Evolutionary conservation across 768 basidiomycete genomes (phyloP).

Genomic region (Suillus ampliporus): DNA sequence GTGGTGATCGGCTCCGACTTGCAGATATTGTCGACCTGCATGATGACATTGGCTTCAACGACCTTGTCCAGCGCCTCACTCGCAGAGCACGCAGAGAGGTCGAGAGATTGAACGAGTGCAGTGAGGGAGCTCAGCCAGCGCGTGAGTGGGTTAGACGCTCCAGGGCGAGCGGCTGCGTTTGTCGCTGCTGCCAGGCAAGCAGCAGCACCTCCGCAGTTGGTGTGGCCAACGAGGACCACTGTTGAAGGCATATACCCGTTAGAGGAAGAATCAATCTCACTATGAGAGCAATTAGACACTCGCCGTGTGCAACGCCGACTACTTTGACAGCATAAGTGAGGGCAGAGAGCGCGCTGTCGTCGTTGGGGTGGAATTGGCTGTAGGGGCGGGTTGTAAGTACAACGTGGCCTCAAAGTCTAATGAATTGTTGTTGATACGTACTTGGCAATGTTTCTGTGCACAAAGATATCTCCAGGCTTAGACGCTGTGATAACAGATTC

Average conservation of each 20-base stretch:
- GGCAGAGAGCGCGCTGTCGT: conserved; percentile 74
- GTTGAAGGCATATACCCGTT: conserved; percentile 8
- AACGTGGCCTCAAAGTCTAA: neutral
- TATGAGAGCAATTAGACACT: conserved; percentile 41
- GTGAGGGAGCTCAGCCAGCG: conserved; percentile 79
- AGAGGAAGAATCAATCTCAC: conserved; percentile 35
- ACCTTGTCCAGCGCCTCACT: conserved; percentile 49
- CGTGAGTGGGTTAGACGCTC: conserved; percentile 52
- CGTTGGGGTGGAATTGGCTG: conserved; percentile 77
- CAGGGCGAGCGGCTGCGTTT: conserved; percentile 30
- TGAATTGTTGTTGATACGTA: conserved; percentile 39
- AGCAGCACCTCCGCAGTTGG: conserved; percentile 77
- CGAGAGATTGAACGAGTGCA: conserved; percentile 48
- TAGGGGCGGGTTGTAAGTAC: neutral
- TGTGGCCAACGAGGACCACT: conserved; percentile 88
- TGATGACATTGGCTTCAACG: conserved; percentile 65
- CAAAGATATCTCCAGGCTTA: conserved; percentile 86
- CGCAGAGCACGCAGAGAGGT: conserved; percentile 43
- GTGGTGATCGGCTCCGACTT: conserved; percentile 49
- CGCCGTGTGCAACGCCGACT: conserved; percentile 81
- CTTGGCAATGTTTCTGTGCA: conserved; percentile 92
- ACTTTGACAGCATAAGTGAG: conserved; percentile 74
- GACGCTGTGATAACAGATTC: conserved; percentile 77
- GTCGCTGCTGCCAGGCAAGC: conserved; percentile 57
- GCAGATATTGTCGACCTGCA: conserved; percentile 57